A percentile compares a stretch with the other conserved stretches of the same genome.
These are phyloP conservation scores for Penicillium sp. DNA, from an alignment of 2,329 filamentous ascomycete genomes.

Conservation along the genomic window DNA sequence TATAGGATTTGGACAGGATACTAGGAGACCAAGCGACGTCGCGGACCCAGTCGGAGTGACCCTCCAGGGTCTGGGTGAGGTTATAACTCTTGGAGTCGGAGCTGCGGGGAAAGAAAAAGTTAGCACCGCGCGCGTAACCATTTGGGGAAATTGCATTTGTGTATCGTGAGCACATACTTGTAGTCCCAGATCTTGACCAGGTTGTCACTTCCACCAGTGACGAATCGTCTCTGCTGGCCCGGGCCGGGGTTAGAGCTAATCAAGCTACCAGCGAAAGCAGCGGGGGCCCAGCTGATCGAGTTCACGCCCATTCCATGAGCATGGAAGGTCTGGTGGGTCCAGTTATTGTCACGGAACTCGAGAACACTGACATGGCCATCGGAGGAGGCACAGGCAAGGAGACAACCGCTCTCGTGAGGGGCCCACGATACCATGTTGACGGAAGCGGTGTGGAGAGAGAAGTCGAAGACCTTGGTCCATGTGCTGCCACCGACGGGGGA, in stretches of 20 bases:
- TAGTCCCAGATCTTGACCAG: slow-evolving; percentile 91
- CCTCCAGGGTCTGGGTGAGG: slow-evolving; percentile 63
- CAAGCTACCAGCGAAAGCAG: slow-evolving; percentile 80
- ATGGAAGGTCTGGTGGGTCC: slow-evolving; percentile 85
- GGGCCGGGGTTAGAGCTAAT: slow-evolving; percentile 71
- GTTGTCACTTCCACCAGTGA: slow-evolving; percentile 94
- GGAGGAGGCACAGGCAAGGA: slow-evolving; percentile 90
- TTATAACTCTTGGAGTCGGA: slow-evolving; percentile 58
- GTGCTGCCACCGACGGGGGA: slow-evolving; percentile 54
- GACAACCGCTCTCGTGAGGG: slow-evolving; percentile 93
- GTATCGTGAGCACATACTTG: slow-evolving; percentile 51
- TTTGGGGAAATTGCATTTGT: neutral
- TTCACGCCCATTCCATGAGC: slow-evolving; percentile 95
- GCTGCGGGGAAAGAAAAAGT: slow-evolving; percentile 34
- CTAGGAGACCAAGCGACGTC: slow-evolving; percentile 98
- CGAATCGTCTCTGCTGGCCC: slow-evolving; percentile 77
- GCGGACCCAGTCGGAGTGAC: slow-evolving; percentile 94
- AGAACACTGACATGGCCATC: slow-evolving; percentile 93
- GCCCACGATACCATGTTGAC: slow-evolving; percentile 98
- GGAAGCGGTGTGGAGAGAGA: slow-evolving; percentile 88
- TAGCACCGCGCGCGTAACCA: neutral
- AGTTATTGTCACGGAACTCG: slow-evolving; percentile 95
- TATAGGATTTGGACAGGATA: slow-evolving; percentile 93
- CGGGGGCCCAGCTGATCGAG: slow-evolving; percentile 92
- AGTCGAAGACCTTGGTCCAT: slow-evolving; percentile 90